phyloP scores from a whole-genome alignment of 495 filamentous ascomycete genomes.

The Neurospora sp. region DNA sequence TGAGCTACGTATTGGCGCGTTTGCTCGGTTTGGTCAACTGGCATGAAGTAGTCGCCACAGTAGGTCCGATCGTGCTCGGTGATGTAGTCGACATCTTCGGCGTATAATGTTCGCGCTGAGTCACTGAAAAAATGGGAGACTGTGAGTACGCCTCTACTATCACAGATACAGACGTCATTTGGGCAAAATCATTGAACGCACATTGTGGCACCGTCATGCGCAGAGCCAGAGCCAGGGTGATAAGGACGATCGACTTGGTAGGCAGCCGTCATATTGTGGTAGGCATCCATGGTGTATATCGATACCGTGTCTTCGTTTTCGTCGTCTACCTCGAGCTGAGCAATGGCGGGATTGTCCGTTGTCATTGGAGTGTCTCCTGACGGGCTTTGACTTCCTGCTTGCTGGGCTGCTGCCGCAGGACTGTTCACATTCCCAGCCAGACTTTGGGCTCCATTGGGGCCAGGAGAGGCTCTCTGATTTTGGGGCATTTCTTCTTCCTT shows the following conservation, averaged over 20 bases:
- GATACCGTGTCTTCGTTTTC: constrained; percentile 8
- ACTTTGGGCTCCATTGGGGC: not conserved
- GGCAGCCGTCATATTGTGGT: constrained; percentile 19
- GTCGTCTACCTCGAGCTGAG: constrained; percentile 3
- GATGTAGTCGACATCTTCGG: constrained; percentile 43
- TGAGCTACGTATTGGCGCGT: constrained; percentile 59
- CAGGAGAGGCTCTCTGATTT: not conserved
- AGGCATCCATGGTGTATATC: constrained; percentile 22
- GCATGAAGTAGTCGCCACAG: constrained; percentile 61
- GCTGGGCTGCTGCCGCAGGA: not conserved
- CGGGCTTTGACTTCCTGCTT: not conserved
- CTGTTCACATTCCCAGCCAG: not conserved
- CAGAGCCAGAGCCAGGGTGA: not conserved
- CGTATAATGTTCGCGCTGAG: constrained; percentile 49
- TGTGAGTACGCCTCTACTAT: constrained; percentile 1
- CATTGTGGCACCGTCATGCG: constrained; percentile 34
- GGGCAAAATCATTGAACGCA: constrained; percentile 15
- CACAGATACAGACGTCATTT: not conserved
- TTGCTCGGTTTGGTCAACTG: constrained; percentile 65
- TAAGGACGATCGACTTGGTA: constrained; percentile 19
- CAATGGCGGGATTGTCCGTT: not conserved
- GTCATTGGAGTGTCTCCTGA: not conserved
- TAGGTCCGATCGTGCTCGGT: constrained; percentile 60
- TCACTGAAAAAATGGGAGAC: constrained; percentile 19
- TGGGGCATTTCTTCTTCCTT: not conserved